These are phyloP conservation scores for Urostyla sp. DNA, from an alignment of 73 alveolate species.

Conservation along the genomic window DNA sequence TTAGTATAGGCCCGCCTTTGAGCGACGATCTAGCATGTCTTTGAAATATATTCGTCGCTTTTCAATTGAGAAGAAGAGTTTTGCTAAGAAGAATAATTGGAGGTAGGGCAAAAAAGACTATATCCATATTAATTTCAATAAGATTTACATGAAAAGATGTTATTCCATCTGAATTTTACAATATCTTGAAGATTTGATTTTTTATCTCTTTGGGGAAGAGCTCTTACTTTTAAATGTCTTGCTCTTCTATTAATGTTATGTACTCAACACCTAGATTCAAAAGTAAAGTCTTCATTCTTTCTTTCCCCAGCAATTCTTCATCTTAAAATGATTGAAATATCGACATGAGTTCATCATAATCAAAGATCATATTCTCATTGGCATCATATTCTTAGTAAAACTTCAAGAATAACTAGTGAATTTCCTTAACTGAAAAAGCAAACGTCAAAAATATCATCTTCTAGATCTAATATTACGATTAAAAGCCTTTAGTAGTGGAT, in stretches of 20 bases:
- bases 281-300: conserved; percentile 27
- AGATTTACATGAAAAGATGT: conserved; percentile 15
- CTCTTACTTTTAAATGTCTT: background rate
- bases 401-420: conserved; percentile 40
- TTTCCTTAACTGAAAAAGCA: conserved; percentile 19
- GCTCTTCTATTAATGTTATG: conserved; percentile 30
- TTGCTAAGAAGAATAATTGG: conserved; percentile 31
- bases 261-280: background rate
- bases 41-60: conserved; percentile 33
- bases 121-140: background rate
- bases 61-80: conserved; percentile 25
- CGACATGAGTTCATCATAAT: conserved; percentile 27
- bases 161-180: conserved; percentile 14
- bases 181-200: conserved; percentile 2
- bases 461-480: background rate
- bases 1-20: conserved; percentile 10
- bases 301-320: conserved; percentile 48
- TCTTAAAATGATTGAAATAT: conserved; percentile 35
- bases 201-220: conserved; percentile 42
- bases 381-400: conserved; percentile 40
- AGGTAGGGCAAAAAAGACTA: conserved; percentile 51
- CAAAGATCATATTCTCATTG: conserved; percentile 50
- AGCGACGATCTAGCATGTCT: background rate
- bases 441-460: conserved; percentile 7
- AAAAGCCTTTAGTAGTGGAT: background rate